Base-by-base conservation (phyloP, 2,329 filamentous ascomycete genomes). In the Pestalotiopsis sp. region DNA sequence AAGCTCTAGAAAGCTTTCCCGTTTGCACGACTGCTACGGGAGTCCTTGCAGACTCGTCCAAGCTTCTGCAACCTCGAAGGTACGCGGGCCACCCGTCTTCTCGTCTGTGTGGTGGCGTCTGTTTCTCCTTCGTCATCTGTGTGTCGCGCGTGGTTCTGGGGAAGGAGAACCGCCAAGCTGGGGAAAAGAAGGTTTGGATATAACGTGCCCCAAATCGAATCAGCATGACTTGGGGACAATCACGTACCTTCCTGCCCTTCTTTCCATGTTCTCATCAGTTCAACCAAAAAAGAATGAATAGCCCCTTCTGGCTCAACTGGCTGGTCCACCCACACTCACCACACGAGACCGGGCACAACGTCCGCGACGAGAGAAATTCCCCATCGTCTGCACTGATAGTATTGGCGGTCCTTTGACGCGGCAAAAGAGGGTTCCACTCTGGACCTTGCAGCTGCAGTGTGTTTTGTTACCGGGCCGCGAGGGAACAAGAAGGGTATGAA, bases 1-100 rank as follows among this genome's bases (percentile, higher is more conserved):
- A 75, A 75, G 73, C 73, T 76, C 72, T 70, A 38, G 27, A 64
- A 39, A 36, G 38, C 39, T 39, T 49, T 39, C 17, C 39, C n/a
- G 27, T 49, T 27, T 38, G 57, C 25, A 38, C 23, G n/a, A 23
- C 38, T 36, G 23, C 14, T 12, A 27, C 62, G 14, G 38, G 17
- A 45, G 39, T 36, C 62, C 36, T 25, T 56, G 23, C 60, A 25
- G 23, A 23, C n/a, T 63, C 60, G 20, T 45, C 60, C 57, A 14
- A 60, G 45, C 45, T 52, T 52, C 17, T 52, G 45, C 45, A n/a
- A 52, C 45, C 45, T 52, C 45, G 45, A 52, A 20, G n/a, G 45
- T 52, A 52, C 45, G 45, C 45, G 45, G 45, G 45, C 45, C 45
- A 52, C 45, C 45, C 20, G 45, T 52, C 45, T 52, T 52, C 45